A percentile compares a stretch with the other conserved stretches of the same genome.
These are phyloP conservation scores for Choanephora cucurbitarum DNA, from an alignment of 371 early-diverging fungal genomes.

Conservation along the genomic window DNA sequence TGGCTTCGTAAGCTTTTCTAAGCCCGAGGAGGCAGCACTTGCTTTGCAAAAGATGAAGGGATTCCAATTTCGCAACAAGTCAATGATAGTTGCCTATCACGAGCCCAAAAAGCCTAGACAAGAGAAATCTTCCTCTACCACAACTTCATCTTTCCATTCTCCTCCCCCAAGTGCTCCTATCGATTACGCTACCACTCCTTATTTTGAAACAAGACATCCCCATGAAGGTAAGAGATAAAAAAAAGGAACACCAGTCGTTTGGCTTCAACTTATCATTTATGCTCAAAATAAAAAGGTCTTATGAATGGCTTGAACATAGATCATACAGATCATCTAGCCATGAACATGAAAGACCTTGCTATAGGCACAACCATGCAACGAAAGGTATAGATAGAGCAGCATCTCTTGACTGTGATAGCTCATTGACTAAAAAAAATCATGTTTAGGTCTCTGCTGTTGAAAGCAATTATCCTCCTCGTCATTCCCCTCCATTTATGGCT, in stretches of 20 bases:
- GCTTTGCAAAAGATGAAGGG: constrained; percentile 47
- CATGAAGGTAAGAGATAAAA: constrained; percentile 20
- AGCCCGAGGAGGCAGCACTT: constrained; percentile 37
- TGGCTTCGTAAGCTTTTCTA: constrained; percentile 49
- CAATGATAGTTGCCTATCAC: constrained; percentile 46
- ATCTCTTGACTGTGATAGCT: no score
- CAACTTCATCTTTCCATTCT: constrained; percentile 28
- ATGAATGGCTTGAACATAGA: constrained; percentile 39
- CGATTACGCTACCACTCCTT: constrained; percentile 23
- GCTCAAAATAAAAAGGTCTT: constrained; percentile 11
- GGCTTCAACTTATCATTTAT: no score
- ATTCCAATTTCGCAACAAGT: constrained; percentile 26
- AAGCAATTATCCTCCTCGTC: constrained; percentile 15
- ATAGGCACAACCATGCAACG: constrained; percentile 27
- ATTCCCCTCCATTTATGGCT: constrained; percentile 37
- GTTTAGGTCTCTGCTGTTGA: constrained; percentile 11
- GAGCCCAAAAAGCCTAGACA: constrained; percentile 47
- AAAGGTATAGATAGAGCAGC: constrained; percentile 29
- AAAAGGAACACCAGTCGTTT: not conserved
- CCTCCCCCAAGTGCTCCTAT: constrained; percentile 32
- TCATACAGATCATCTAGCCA: constrained; percentile 38
- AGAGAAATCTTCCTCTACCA: constrained; percentile 29
- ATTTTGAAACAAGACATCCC: constrained; percentile 30
- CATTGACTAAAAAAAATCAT: no score
- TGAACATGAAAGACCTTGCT: constrained; percentile 31